Base-by-base conservation (phyloP, 768 basidiomycete genomes). In the Gloeophyllum trabeum region DNA sequence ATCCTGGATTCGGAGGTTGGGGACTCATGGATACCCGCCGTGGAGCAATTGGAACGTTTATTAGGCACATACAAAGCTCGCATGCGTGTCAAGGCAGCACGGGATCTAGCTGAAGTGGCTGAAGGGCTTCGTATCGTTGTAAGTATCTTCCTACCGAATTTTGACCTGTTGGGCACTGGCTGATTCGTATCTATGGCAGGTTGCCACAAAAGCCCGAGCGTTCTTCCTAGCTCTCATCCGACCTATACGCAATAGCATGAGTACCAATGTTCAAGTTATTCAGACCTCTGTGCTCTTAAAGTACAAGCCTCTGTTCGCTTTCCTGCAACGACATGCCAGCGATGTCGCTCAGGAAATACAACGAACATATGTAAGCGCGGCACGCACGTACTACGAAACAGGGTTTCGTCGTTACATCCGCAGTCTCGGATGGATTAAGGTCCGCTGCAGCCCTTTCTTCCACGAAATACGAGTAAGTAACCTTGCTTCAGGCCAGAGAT, bases 361-460 rank as follows among this genome's bases (percentile, higher is more conserved):
- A 56, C 70, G 89, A 40, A 81, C 87, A 2, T 99, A 99, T 58
- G 64, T 84, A 22, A 74, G 74, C 24, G 76, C 85, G 21, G 83
- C 87, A 12, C 78, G 92, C 30, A 73, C 87, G 18, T 99, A 96
- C 58, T 97, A 91, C 46, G 96, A 99, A 62, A 98, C 96, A 18
- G 89, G 84, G 1, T 93, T 97, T 57, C 68, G 96, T 47, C 67
- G 96, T 34, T 99, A 98, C 57, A 72, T 80, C 19, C 70, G 96
- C 35, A 83, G 81, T 54, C 65, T 99, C 37, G 75, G 79, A 25
- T 77, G 70, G 61, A 71, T 98, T 40, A 87, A 84, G 70, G 85
- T 85, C 35, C 39, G 63, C 19, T 48, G 36, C 40, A 18, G 6
- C 16, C 12, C 30, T 25, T 28, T 5, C 21, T 30, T n/a, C 40